These are phyloP conservation scores for Morella rubra DNA, from an alignment of 306 rosid genomes.

Conservation along the genomic window DNA sequence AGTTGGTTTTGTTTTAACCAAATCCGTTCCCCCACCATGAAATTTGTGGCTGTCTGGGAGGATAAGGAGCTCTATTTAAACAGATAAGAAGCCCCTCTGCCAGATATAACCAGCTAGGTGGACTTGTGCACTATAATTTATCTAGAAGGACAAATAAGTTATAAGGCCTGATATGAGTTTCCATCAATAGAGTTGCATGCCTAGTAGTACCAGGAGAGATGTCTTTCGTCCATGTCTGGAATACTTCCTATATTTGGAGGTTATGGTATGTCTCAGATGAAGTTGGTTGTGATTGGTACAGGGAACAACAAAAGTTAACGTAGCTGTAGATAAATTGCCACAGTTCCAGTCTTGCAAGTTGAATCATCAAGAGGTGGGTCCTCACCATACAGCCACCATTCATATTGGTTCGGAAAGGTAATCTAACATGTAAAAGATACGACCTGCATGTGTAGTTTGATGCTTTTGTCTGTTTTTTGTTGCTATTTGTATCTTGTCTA, in stretches of 20 bases:
- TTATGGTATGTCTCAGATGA: constrained; percentile 1
- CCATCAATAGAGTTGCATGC: no score
- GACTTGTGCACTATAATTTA: no score
- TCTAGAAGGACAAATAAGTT: no score
- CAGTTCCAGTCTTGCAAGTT: constrained; percentile 64
- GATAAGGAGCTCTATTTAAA: no score
- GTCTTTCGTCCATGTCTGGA: background rate
- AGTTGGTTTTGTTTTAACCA: background rate
- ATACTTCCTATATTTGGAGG: background rate
- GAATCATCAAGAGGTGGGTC: constrained; percentile 55
- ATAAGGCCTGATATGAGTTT: no score
- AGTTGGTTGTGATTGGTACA: constrained; percentile 36
- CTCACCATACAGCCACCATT: constrained; percentile 82
- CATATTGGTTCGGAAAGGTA: constrained; percentile 96
- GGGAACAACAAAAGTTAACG: constrained; percentile 88
- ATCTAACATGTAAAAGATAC: constrained; percentile 1
- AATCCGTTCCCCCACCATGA: no score
- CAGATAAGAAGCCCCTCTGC: no score
- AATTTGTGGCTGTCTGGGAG: no score
- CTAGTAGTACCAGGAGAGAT: no score
- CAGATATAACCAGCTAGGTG: no score
- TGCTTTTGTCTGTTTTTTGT: background rate
- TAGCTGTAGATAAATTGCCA: constrained; percentile 84
- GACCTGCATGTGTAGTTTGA: no score
- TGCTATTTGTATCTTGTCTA: no score